Base-by-base conservation (phyloP, 306 rosid genomes). In the Gastrolobium bilobum region DNA sequence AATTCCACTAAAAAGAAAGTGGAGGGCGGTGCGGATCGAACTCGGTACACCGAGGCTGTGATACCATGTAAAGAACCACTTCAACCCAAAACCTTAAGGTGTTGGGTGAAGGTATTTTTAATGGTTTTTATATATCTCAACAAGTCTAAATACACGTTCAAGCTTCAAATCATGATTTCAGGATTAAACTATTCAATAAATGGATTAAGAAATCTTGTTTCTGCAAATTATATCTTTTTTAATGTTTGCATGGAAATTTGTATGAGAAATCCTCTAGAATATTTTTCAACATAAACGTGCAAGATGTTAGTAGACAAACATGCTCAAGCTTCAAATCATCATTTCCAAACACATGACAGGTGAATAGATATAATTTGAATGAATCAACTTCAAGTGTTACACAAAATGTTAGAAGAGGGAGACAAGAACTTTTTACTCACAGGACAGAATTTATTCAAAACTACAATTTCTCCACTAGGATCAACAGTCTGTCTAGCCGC, bases 391-490 rank as follows among this genome's bases (percentile, higher is more conserved):
- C 14, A 68, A 50, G 57, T 42, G 2, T 53, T 29, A 58, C 35
- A 65, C 40, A 64, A 47, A 60, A 33, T 33, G 34, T 30, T 10
- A 57, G 34, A 66, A 60, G 77, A 29, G 39, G 33, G 35, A 71
- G 42, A 14, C 66, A 10, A 37, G 69, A 73, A 66, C 56, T 63
- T 57, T 76, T 15, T 81, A 84, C 99, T 96, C 82, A 96, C 99
- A 76, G 98, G 99, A 73, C 99, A 96, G 80, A 91, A 93, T 77
- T 73, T 82, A n/a, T 76, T 84, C 83, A 95, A 75, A 78, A 93
- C 94, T 88, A 91, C 9, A 81, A 95, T 91, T 89, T 93, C 98
- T 81, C 98, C 99, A 80, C 88, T 89, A 52, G 96, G 90, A 85
- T 95, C 98, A 14, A 91, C 81, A 38, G 85, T 76, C 52, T 88